Evolutionary conservation across 2,329 filamentous ascomycete genomes (phyloP), one percentile per base, ranked within the genome.

Genomic region (Cercospora zeae-maydis): DNA sequence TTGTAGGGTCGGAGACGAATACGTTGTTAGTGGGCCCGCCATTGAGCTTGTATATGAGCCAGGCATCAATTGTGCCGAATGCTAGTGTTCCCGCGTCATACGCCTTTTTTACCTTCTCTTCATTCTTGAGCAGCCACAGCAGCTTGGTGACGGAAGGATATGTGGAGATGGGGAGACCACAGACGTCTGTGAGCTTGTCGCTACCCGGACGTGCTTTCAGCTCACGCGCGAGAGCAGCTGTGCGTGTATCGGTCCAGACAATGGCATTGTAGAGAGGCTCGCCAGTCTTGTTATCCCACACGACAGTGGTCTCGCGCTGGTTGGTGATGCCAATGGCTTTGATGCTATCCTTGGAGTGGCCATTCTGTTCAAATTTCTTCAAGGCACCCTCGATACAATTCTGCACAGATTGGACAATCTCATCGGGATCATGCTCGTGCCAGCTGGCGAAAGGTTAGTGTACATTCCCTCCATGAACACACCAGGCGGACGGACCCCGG

Each of bases 81-180:
- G 89, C 86, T 21, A 96, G 81, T 11, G 87, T 84, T 19, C 89
- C 86, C 60, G 88, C 87, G 9, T 92, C 88, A 75, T 96, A 95
- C 1, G 90, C 90, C 59, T 87, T 79, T 68, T 84, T 84, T 55
- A 96, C 91, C 37, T 83, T 82, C 11, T 86, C 81, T 14, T 88
- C 82, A 71, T 96, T 88, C 62, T 87, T 83, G 60, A 96, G 81
- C 69, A 96, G 82, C 92, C 92, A 96, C 58, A 90, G 77, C 11
- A 96, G 82, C 79, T 96, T 96, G 66, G 92, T 88, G 59, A 90
- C 90, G 27, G 91, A 93, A 2, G 92, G 91, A 75, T 96, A 96
- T 59, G 92, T 96, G 37, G 91, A 95, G 33, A 96, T 82, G 11
- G 92, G 92, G 49, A 96, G 83, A 58, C 92, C 92, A 74, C 90